Evolutionary conservation across 257 asterid species (phyloP).

Genomic region (Parsonsia alboflavescens): DNA sequence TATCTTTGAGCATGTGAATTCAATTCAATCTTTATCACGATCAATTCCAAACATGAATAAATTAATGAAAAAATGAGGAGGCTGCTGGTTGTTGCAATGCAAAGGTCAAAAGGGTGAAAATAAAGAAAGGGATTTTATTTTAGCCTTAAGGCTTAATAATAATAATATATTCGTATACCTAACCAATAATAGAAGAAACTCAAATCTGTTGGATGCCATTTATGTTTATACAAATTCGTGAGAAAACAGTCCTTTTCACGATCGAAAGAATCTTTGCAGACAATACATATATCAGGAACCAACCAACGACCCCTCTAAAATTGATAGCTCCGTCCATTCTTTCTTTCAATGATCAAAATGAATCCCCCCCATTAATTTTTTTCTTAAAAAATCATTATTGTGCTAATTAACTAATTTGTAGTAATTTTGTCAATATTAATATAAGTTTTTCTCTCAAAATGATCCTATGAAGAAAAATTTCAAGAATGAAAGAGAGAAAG

Average conservation of each 20-base stretch:
- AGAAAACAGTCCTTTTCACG: slow-evolving; percentile 44
- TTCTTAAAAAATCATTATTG: too few species aligned
- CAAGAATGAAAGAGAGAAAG: too few species aligned
- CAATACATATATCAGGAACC: slow-evolving; percentile 23
- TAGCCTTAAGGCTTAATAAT: background rate
- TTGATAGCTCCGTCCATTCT: slow-evolving; percentile 11
- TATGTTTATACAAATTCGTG: slow-evolving; percentile 38
- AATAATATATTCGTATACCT: background rate
- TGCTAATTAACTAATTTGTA: too few species aligned
- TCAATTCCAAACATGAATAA: too few species aligned
- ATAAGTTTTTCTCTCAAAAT: too few species aligned
- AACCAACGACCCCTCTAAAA: slow-evolving; percentile 22
- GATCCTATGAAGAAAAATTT: too few species aligned
- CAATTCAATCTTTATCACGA: background rate
- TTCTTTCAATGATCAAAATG: background rate
- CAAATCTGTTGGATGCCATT: background rate
- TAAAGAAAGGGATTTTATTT: too few species aligned
- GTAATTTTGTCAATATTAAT: too few species aligned
- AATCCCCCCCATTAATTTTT: too few species aligned
- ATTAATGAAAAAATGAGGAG: background rate
- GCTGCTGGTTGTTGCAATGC: background rate
- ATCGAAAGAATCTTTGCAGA: slow-evolving; percentile 45
- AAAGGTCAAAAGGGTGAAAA: slow-evolving; percentile 4
- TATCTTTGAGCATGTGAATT: background rate
- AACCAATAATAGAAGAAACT: background rate